Percentiles rank a stretch among this genome's conserved stretches.
Conservation (phyloP, 2,329 filamentous ascomycete genomes). For the Colletotrichum acutatum region DNA sequence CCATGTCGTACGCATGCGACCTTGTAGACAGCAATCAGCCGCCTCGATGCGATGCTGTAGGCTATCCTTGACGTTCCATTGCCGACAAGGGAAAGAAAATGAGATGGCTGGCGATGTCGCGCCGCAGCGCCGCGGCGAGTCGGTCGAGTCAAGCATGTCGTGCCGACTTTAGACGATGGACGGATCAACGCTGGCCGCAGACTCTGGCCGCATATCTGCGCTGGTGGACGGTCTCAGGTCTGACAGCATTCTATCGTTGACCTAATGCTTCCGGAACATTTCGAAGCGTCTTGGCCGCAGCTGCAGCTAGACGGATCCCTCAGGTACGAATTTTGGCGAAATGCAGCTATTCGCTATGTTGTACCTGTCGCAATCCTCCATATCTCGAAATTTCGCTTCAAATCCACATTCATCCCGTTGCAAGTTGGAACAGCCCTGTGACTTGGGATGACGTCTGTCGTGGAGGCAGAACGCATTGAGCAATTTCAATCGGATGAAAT, state of each 20-base stretch:
- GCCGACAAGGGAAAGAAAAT: not conserved
- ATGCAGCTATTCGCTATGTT: constrained; percentile 7
- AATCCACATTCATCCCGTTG: not conserved
- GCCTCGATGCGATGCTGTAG: constrained; percentile 17
- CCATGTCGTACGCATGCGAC: constrained; percentile 25
- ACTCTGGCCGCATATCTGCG: not conserved
- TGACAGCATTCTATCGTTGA: constrained; percentile 14
- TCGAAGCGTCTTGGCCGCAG: constrained; percentile 30
- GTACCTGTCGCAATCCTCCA: constrained; percentile 2
- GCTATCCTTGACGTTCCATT: constrained; percentile 26
- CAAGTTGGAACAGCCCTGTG: constrained; percentile 3
- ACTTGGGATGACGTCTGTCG: constrained; percentile 28
- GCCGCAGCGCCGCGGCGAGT: constrained; percentile 2
- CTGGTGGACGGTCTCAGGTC: not conserved
- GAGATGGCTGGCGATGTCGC: constrained; percentile 1
- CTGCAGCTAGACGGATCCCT: constrained; percentile 19
- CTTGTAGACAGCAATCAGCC: constrained; percentile 17
- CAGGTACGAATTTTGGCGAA: not conserved
- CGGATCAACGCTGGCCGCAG: constrained; percentile 11
- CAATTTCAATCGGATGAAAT: constrained; percentile 32
- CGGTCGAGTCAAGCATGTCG: not conserved
- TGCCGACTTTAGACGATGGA: not conserved
- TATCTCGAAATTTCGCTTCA: constrained; percentile 2
- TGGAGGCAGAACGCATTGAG: constrained; percentile 34
- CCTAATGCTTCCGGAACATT: constrained; percentile 23